Conservation (phyloP, 2,329 filamentous ascomycete species). For the Ophiosphaerella narmari region DNA sequence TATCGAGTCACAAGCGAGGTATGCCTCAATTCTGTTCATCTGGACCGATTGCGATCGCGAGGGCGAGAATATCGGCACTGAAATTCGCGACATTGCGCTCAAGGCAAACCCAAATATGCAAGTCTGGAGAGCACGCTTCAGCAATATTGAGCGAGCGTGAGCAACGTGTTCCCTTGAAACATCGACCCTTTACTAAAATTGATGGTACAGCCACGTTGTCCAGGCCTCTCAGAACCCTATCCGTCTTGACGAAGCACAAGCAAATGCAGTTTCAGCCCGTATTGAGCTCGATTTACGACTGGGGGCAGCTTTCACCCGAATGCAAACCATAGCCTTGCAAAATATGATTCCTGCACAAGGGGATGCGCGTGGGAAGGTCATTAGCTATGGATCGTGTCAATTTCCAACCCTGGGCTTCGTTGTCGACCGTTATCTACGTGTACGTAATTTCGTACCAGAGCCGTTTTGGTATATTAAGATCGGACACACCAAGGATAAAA, state of each 20-base stretch:
- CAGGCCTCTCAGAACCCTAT: slow-evolving; percentile 78
- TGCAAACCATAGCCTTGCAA: slow-evolving; percentile 80
- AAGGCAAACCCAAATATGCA: slow-evolving; percentile 74
- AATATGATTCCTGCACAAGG: slow-evolving; percentile 68
- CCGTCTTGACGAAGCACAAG: slow-evolving; percentile 80
- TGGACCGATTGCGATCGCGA: slow-evolving; percentile 99
- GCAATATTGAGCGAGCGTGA: slow-evolving; percentile 90
- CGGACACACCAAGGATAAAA: slow-evolving; percentile 74
- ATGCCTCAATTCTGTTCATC: slow-evolving; percentile 79
- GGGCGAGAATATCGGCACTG: slow-evolving; percentile 92
- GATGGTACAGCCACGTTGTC: slow-evolving; percentile 72
- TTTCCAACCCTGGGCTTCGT: slow-evolving; percentile 97
- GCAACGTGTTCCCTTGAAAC: slow-evolving; percentile 33
- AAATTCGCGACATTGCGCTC: slow-evolving; percentile 81
- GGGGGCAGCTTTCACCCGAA: slow-evolving; percentile 88
- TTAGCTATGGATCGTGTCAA: slow-evolving; percentile 95
- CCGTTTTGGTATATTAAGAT: slow-evolving; percentile 92
- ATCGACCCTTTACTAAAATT: neutral
- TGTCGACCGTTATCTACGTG: slow-evolving; percentile 91
- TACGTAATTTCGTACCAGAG: slow-evolving; percentile 92
- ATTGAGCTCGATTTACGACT: slow-evolving; percentile 93
- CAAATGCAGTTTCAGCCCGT: slow-evolving; percentile 82
- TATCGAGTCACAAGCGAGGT: slow-evolving; percentile 76
- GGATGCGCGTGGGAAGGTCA: slow-evolving; percentile 61
- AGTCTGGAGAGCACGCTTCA: slow-evolving; percentile 87